A percentile compares a stretch with the other conserved stretches of the same genome.
Conservation (phyloP, 768 basidiomycete species). For the Pisolithus albus region DNA sequence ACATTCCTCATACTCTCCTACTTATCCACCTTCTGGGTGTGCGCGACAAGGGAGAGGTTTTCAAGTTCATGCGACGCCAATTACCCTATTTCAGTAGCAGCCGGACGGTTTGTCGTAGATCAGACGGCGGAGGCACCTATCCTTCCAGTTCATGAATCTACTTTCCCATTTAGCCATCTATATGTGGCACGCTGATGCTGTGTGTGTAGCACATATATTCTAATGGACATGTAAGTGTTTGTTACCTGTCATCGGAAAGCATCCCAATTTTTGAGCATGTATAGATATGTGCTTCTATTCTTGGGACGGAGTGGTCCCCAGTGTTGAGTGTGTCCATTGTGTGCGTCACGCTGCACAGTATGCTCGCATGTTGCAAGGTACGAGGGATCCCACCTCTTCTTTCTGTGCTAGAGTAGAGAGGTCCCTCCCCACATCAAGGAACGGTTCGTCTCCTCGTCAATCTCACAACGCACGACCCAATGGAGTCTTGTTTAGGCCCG, state of each 20-base stretch:
- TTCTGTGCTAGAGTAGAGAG: neutral
- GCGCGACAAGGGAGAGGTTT: constrained; percentile 55
- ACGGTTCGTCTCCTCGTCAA: constrained; percentile 42
- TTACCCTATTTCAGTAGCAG: constrained; percentile 84
- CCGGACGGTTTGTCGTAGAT: constrained; percentile 76
- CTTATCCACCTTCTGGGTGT: neutral
- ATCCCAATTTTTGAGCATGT: constrained; percentile 12
- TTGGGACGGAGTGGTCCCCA: constrained; percentile 86
- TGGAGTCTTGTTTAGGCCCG: constrained; percentile 44
- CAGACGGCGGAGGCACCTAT: constrained; percentile 59
- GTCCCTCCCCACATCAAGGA: constrained; percentile 38
- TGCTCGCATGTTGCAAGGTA: constrained; percentile 91
- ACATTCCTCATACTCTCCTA: neutral
- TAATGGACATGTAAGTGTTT: constrained; percentile 65
- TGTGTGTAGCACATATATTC: constrained; percentile 72
- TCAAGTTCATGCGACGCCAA: constrained; percentile 64
- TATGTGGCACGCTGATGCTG: constrained; percentile 5
- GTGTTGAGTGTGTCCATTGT: constrained; percentile 78
- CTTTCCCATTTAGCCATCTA: neutral
- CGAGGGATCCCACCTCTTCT: neutral
- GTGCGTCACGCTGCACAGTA: constrained; percentile 86
- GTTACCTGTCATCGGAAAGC: neutral
- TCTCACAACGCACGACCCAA: constrained; percentile 2
- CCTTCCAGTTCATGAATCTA: constrained; percentile 57
- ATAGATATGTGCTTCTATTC: constrained; percentile 84